Evolutionary conservation across 1,284 basidiomycete genomes (phyloP), one percentile per base, ranked within the genome.

Genomic region (Malassezia cuniculi): DNA sequence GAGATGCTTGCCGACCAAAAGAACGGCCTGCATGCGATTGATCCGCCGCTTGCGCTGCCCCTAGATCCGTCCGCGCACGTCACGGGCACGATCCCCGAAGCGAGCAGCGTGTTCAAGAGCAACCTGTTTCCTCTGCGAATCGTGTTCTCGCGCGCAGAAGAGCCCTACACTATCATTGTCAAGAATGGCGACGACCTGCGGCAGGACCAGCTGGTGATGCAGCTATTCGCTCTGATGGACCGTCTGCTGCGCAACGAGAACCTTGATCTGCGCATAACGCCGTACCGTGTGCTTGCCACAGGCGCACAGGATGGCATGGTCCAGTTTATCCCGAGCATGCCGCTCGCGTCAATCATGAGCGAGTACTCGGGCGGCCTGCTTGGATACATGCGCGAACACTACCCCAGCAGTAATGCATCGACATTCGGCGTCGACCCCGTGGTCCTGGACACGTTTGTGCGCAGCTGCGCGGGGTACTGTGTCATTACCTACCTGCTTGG

Each of bases 181-280:
- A 97, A 99, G 69, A 89, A 94, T 54, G 93, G 93, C 5, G 93
- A 99, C 65, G 93, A 99, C 65, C 79, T 97, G 73, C 79, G 90
- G 15, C 93, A 97, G 68, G 90, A 95, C 65, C 90, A 95, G 68
- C 77, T 95, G 21, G 89, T 95, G 17, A 83, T 95, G 37, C 90
- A 97, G 68, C 75, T 97, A 7, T 90, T 97, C 69, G 93, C 86
- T 4, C 76, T 97, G 18, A 97, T 97, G 93, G 89, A 99, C 66
- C 76, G 83, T 21, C 71, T 97, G 11, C 70, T 97, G 45, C 73
- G 86, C 31, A 90, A 93, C 69, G 93, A 97, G 70, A 94, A 95
- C 58, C 70, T 99, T 34, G 90, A 97, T 62, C 72, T 97, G 39
- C 84, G 85, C 55, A 70, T 99, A 35, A 89, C 78, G 48, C 85